Base-by-base conservation (phyloP, 148 eudicot genomes). In the Agrostemma githago region DNA sequence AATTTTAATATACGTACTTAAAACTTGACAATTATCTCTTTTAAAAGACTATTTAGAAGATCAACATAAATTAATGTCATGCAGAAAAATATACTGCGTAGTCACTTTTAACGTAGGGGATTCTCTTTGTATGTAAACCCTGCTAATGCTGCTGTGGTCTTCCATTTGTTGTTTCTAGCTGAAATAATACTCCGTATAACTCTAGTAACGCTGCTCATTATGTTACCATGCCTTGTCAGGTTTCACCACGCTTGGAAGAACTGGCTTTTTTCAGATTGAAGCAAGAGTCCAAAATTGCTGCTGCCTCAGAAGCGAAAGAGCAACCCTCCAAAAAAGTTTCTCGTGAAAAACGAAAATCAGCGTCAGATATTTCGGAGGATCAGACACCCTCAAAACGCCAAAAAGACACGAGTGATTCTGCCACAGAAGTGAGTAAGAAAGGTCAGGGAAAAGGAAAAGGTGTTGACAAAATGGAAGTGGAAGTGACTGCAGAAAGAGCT, bases 221-320 rank as follows among this genome's bases (percentile, higher is more conserved):
- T 19, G 9, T 59, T 70, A 10, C 62, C 21, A 58, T 75, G 44
- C 37, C 56, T 68, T 80, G 58, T 66, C 84, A 95, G 98, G 87
- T 90, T 58, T 81, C 94, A 73, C 94, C 96, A 67, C 96, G 99
- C 80, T 80, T 95, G 74, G 88, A 85, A 82, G 99, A 95, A 81
- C 80, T 95, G 77, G 87, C 82, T 69, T 71, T 86, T 38, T 95
- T 90, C 81, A 86, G 86, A 81, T 75, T 83, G 84, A 96, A 89
- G 79, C 92, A 92, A 78, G 97, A 92, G 75, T 77, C 84, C 83
- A 90, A 87, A 89, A 82, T 59, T 84, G 43, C 66, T 72, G 72
- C 62, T 43, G 53, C 82, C 48, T 57, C 78, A 42, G 94, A 84
- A 69, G 84, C 79, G 73, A 85, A 76, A 76, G 96, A 88, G 20